Base-by-base conservation (phyloP, 257 asterid species). In the Lantana camara region DNA sequence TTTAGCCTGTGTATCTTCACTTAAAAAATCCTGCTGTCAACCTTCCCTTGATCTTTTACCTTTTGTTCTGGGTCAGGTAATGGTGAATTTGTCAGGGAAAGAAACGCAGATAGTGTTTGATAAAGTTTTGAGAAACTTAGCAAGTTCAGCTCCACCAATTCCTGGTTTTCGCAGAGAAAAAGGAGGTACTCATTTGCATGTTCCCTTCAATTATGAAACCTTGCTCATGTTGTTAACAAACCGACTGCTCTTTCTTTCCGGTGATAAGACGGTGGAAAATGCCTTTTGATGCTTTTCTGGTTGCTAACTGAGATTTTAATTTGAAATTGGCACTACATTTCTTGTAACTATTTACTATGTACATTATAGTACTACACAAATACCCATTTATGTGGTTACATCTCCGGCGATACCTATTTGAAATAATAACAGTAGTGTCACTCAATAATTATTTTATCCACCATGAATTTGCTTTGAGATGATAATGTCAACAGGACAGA, bases 131-230 rank as follows among this genome's bases (percentile, higher is more conserved):
- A 67, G 79, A 60, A 87, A 74, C 67, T 74, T 90, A 64, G 96
- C 90, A 13, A 79, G 83, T 30, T 40, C 92, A 44, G 96, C 95
- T 35, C 97, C 95, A 20, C 97, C 97, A 5, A 79, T 90, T 73
- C 95, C 96, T 37, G 97, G 97, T 11, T 90, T 90, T 66, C 95
- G 97, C 57, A 65, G 80, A 70, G 85, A 79, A 34, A 90, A 85
- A 63, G 95, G 96, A 85, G 96, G 97, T 88, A 78, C 37, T 41
- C 14, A n/a, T 71, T 54, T 62, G 17, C 11, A 8, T 27, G 20
- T 4, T 16, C 24, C 17, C 16, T 66, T 38, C 47, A 41, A 20
- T 60, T n/a, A 14, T 42, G 66, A 37, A 27, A 51, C 70, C 22
- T 51, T 66, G 30, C 52, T 24, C 9, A 23, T 60, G 32, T 29